Base-by-base conservation (phyloP, 805 yeast genomes). In the Cyberlindnera misumaiensis region DNA sequence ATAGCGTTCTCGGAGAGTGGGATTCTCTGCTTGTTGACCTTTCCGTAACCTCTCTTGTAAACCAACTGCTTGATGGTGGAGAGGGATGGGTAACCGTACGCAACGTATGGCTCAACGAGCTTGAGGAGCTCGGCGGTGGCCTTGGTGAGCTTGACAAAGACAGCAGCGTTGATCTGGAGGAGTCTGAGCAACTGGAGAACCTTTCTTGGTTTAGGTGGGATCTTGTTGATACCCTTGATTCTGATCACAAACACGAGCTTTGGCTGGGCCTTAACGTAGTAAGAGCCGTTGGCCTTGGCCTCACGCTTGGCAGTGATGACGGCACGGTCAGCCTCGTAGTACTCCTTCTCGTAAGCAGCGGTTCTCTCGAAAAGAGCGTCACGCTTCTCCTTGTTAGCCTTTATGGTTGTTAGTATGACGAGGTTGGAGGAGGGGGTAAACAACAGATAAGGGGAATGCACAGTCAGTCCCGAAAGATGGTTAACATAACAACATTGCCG, bases 151-250 rank as follows among this genome's bases (percentile, higher is more conserved):
- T 83, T 87, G 65, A 87, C 94, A 65, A 87, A 87, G 53, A 84
- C 93, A 80, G 90, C 96, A 62, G 93, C 77, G 79, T 87, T 87
- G 72, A 87, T 84, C 77, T 85, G 95, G 67, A 80, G 77, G 71
- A 87, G 80, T 79, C 96, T 83, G 70, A 86, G 77, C 67, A 88
- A 80, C 74, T 83, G 96, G 70, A 87, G 71, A 62, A 89, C 95
- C 85, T 89, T 89, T 85, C 96, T 88, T 80, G 96, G 96, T 83
- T 89, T 89, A 65, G 97, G 96, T 65, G 96, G 85, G 62, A 89
- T 87, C 83, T 88, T 89, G 89, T 77, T 84, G 71, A 89, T 86
- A 89, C 97, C 97, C 90, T 89, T 89, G 82, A 89, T 89, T 83
- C 97, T 87, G 70, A 89, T 80, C 64, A 89, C 95, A 70, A 89